Conservation (phyloP, 31 red algal genomes). For the Asparagopsis taxiformis region DNA sequence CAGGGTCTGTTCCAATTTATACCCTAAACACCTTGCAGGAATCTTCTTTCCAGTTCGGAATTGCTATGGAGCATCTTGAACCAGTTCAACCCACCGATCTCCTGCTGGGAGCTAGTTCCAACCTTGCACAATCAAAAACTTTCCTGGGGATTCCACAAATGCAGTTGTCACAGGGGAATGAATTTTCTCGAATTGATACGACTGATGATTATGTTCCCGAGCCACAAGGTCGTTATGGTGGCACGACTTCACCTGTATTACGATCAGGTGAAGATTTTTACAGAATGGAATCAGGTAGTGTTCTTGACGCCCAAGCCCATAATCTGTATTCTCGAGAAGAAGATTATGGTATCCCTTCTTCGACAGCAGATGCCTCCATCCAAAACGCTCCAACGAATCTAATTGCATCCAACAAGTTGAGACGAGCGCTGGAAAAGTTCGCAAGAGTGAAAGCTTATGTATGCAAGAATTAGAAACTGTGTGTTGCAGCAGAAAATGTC, state of each 20-base stretch:
- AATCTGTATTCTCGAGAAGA: constrained; percentile 29
- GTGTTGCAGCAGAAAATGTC: constrained; percentile 67
- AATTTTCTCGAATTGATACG: neutral
- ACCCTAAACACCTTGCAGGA: constrained; percentile 62
- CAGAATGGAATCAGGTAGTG: neutral
- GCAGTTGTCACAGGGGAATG: neutral
- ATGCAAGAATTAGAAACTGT: constrained; percentile 69
- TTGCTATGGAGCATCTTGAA: constrained; percentile 64
- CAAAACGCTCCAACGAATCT: too few species aligned
- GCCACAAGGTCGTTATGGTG: neutral
- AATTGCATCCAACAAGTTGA: too few species aligned
- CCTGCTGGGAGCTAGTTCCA: neutral
- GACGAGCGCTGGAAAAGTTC: too few species aligned
- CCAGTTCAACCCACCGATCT: neutral
- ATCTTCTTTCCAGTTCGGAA: constrained; percentile 78
- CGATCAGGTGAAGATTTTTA: neutral
- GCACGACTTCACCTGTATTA: constrained; percentile 3
- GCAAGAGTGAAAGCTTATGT: constrained; percentile 64
- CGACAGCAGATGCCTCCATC: neutral
- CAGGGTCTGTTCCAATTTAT: constrained; percentile 71
- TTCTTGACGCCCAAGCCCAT: neutral
- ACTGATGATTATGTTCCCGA: neutral
- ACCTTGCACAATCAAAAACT: neutral
- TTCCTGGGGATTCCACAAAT: constrained; percentile 9
- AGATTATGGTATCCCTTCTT: constrained; percentile 3